Base-by-base conservation (phyloP, 2,329 filamentous ascomycete species). In the Arthrobotrys pseudoclavata region DNA sequence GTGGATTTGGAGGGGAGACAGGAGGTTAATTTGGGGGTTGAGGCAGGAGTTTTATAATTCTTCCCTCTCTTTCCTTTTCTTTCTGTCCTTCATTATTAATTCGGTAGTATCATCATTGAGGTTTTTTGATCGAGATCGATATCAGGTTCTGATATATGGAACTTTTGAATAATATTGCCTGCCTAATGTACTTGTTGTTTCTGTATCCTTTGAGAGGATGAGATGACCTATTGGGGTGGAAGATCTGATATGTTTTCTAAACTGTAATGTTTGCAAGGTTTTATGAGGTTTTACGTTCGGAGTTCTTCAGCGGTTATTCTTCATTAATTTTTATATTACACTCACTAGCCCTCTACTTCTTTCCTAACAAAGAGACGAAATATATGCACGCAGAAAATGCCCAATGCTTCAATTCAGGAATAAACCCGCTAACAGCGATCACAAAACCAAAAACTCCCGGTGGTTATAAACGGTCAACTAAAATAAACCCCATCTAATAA, bases 21-120 rank as follows among this genome's bases (percentile, higher is more conserved):
- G 86, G 85, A 78, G 87, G 50, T 87, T 22, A 88, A 86, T 52
- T 89, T 88, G 7, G 62, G 62, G 6, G 88, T 90, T 83, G 88
- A 87, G 69, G 89, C 88, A 45, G 85, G 89, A 79, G 89, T 88
- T 22, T 69, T 84, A 48, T 83, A 79, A 64, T 40, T 55, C 10
- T 2, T 29, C 37, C 10, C 40, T 18, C 42, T 60, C 10, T 3
- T 20, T 57, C n/a, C 40, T 12, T 26, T 50, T 22, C 6, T 37
- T 22, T 69, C 20, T 7, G 7, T 7, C 5, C 29, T 29, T 15
- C 37, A 40, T 40, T 4, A 9, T n/a, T n/a, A n/a, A n/a, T n/a
- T n/a, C n/a, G n/a, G n/a, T n/a, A n/a, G n/a, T n/a, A n/a, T n/a
- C 31, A 34, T 9, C 7, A 34, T 10, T 34, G 6, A 34, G 12